Percentiles rank a stretch among this genome's conserved stretches.
Evolutionary conservation across 179 eudicot genomes (phyloP).

Genomic region (Camellia oleifera): DNA sequence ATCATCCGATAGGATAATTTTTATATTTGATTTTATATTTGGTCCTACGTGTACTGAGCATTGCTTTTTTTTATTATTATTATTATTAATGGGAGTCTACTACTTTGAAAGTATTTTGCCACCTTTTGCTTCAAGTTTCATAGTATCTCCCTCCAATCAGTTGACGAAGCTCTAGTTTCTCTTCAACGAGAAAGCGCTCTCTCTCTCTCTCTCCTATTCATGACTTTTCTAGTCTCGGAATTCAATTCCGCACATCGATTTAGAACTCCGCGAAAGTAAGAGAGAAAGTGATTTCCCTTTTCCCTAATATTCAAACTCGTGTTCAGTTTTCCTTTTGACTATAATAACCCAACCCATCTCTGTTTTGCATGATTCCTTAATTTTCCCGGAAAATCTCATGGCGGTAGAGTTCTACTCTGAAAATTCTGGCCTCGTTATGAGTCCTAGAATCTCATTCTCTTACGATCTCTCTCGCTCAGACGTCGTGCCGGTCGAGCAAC

Average conservation of each 20-base stretch:
- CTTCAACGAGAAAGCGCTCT: too few species aligned
- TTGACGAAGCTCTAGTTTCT: too few species aligned
- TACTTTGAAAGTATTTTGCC: too few species aligned
- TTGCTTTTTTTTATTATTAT: too few species aligned
- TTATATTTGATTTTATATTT: too few species aligned
- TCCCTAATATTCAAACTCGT: neutral
- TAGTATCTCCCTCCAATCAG: too few species aligned
- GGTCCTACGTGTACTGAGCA: too few species aligned
- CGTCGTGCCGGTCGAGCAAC: constrained; percentile 33
- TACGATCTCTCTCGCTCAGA: constrained; percentile 58
- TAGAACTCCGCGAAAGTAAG: neutral
- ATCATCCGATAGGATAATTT: too few species aligned
- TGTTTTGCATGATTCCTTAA: neutral
- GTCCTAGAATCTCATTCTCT: constrained; percentile 87
- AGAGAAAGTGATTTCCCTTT: neutral
- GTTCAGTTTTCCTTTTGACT: neutral
- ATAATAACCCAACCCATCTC: neutral
- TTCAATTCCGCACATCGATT: neutral
- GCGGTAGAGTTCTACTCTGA: constrained; percentile 69
- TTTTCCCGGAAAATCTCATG: constrained; percentile 30
- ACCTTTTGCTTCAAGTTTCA: too few species aligned
- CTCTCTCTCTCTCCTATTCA: neutral
- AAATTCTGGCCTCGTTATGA: constrained; percentile 29
- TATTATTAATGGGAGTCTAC: too few species aligned
- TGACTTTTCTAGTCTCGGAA: neutral